phyloP scores from a whole-genome alignment of 768 basidiomycete species.

The Tephrocybe rancida region DNA sequence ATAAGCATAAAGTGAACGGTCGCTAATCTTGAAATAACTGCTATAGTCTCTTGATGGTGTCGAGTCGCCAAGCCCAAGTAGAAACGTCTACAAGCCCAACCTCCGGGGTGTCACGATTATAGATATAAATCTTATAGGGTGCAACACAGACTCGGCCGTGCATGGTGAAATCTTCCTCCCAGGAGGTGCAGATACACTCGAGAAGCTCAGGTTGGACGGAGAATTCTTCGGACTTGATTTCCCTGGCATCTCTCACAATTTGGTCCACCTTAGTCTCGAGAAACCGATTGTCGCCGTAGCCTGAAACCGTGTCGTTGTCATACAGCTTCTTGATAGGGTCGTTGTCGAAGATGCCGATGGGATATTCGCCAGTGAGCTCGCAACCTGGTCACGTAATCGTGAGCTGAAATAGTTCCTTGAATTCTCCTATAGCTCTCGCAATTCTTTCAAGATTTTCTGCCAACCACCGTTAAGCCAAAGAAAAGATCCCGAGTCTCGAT shows the following conservation, averaged over 20 bases:
- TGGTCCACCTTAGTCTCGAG: neutral
- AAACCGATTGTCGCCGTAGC: constrained; percentile 1
- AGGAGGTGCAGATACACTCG: neutral
- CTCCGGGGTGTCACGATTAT: constrained; percentile 31
- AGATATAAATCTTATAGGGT: constrained; percentile 33
- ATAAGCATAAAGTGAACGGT: neutral
- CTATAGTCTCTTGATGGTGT: neutral
- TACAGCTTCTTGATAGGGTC: no score
- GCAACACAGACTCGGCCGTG: constrained; percentile 21
- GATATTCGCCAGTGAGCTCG: no score
- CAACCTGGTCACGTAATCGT: no score
- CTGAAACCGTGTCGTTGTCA: constrained; percentile 1
- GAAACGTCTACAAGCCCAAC: constrained; percentile 31
- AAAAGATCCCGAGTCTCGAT: no score
- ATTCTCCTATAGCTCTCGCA: no score
- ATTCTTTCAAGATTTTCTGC: no score
- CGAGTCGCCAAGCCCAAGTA: constrained; percentile 31
- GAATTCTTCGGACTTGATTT: constrained; percentile 3
- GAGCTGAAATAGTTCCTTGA: no score
- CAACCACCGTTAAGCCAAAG: no score
- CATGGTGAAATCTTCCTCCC: constrained; percentile 15
- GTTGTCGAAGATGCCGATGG: no score
- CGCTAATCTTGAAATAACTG: constrained; percentile 6
- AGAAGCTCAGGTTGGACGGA: constrained; percentile 1
- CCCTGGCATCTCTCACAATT: neutral